Evolutionary conservation across 2,329 filamentous ascomycete genomes (phyloP).

Genomic region (Pyricularia grisea): DNA sequence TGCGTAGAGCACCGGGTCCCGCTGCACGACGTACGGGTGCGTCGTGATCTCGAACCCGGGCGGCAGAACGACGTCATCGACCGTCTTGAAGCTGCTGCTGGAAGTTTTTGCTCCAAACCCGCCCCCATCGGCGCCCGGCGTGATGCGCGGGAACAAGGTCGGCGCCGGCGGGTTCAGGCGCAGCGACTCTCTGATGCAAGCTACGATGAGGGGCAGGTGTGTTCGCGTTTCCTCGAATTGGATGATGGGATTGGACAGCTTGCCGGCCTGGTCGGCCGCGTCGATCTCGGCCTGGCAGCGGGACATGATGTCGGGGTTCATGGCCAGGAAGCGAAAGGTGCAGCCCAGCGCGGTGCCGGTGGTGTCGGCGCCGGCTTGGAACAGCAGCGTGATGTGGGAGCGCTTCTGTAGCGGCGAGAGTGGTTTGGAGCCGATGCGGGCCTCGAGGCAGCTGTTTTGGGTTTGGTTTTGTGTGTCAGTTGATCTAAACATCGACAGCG

Average conservation of each 20-base stretch:
- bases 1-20: conserved; percentile 2
- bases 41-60: conserved; percentile 14
- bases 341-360: conserved; percentile 1
- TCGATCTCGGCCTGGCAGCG: conserved; percentile 45
- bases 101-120: conserved; percentile 15
- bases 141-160: conserved; percentile 19
- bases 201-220: conserved; percentile 7
- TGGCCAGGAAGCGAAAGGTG: conserved; percentile 1
- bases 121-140: conserved; percentile 20
- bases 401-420: not conserved
- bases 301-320: not conserved
- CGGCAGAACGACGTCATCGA: conserved; percentile 19
- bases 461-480: not conserved
- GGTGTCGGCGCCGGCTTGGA: conserved; percentile 1
- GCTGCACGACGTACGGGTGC: conserved; percentile 9
- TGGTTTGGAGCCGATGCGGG: not conserved
- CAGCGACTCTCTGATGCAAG: conserved; percentile 13
- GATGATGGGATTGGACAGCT: conserved; percentile 46
- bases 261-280: conserved; percentile 30
- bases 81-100: not conserved
- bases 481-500: not conserved
- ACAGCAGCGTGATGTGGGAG: not conserved
- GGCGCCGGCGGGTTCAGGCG: conserved; percentile 18
- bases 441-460: not conserved
- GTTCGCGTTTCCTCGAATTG: conserved; percentile 18